Percentiles rank a stretch among this genome's conserved stretches.
These are phyloP conservation scores for Phytopythium boreale DNA, from an alignment of 352 stramenopile genomes.

Conservation along the genomic window DNA sequence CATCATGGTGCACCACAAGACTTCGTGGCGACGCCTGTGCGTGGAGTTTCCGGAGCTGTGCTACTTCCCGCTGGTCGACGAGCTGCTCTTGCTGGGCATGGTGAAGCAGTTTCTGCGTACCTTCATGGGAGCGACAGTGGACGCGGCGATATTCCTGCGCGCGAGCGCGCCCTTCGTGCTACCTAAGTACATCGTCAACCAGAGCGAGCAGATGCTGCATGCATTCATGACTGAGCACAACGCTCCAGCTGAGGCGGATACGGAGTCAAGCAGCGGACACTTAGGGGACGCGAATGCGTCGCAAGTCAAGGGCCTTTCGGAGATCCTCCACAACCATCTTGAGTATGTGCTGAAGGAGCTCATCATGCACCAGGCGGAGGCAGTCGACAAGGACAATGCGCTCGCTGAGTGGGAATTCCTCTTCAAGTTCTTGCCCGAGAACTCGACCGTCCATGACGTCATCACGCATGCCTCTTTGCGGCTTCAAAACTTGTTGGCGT, in stretches of 20 bases:
- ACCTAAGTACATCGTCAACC: constrained; percentile 55
- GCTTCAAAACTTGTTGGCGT: constrained; percentile 57
- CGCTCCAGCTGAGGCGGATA: constrained; percentile 16
- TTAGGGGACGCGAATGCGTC: constrained; percentile 12
- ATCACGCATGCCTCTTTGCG: constrained; percentile 49
- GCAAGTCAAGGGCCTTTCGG: constrained; percentile 25
- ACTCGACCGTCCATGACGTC: constrained; percentile 54
- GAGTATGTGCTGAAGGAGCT: constrained; percentile 61
- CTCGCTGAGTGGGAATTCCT: constrained; percentile 71
- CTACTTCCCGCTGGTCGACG: constrained; percentile 56
- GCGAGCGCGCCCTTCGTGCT: constrained; percentile 53
- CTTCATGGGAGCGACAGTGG: constrained; percentile 46
- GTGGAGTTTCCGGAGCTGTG: constrained; percentile 49
- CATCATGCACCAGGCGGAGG: constrained; percentile 60
- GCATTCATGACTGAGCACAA: constrained; percentile 38
- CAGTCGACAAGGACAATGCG: constrained; percentile 42
- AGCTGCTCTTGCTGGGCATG: constrained; percentile 35
- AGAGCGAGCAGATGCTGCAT: constrained; percentile 54
- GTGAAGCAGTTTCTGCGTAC: constrained; percentile 52
- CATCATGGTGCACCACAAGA: constrained; percentile 32
- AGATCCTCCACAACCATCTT: constrained; percentile 44
- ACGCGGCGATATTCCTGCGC: constrained; percentile 37
- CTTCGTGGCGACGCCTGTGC: constrained; percentile 58
- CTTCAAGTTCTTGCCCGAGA: constrained; percentile 61
- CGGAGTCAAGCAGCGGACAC: constrained; percentile 17